Evolutionary conservation across 2,329 filamentous ascomycete species (phyloP), one percentile per base, ranked within the genome.

Genomic region (Pseudocercospora fijiensis): DNA sequence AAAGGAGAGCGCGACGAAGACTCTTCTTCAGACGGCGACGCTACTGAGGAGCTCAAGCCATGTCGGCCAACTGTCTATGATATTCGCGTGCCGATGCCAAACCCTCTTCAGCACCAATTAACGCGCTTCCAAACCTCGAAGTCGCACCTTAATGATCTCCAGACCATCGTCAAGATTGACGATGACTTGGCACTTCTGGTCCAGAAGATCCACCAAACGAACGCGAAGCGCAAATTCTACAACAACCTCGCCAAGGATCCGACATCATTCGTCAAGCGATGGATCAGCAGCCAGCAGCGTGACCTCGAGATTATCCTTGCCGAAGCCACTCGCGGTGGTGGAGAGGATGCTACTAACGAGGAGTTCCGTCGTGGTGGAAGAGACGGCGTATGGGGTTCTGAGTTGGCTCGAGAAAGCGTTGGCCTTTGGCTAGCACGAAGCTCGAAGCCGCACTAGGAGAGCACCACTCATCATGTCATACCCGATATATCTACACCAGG

Each of bases 141-240:
- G 45, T 74, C 76, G 33, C 79, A 78, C 77, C 85, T 88, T 16
- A 79, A 83, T 43, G 89, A 88, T 73, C 85, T 98, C 28, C 89
- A 90, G 69, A 88, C 92, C 66, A 91, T 97, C 60, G 83, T 86
- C 27, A 78, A 80, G 5, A 83, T 96, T 20, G 95, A 99, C 74
- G 92, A 96, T 63, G 90, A 96, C 70, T 83, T 98, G 2, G 90
- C 92, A 0, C 83, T 90, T 13, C 83, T 96, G 20, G 83, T 97
- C 62, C 92, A 96, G 76, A 91, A 91, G 1, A 85, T 97, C 51
- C 85, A 88, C 27, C 88, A 92, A 69, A 91, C 90, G 26, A 96
- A 96, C 75, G 91, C 92, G 24, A 96, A 96, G 76, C 91, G 96
- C 76, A 86, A 88, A 16, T 99, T 99, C 81, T 89, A 95, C 77